A percentile compares a stretch with the other conserved stretches of the same genome.
phyloP scores from a whole-genome alignment of 495 filamentous ascomycete species.

The Hapsidospora chrysogenum region DNA sequence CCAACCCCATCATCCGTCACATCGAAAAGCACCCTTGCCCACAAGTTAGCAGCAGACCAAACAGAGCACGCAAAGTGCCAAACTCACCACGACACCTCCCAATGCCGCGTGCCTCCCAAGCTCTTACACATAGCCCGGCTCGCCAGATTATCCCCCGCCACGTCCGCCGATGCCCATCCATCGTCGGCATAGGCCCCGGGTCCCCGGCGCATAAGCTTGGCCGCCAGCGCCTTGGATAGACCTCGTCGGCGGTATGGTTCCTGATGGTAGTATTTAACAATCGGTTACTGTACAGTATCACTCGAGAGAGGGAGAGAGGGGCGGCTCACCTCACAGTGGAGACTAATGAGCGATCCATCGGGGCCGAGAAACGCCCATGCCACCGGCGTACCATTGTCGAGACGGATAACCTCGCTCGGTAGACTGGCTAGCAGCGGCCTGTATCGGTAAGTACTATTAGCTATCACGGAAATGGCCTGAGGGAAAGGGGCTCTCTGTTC shows the following conservation, averaged over 20 bases:
- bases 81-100: slow-evolving; percentile 25
- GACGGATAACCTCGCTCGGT: slow-evolving; percentile 16
- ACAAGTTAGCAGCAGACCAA: too few relatives aligned
- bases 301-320: neutral
- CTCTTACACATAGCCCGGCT: slow-evolving; percentile 27
- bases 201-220: slow-evolving; percentile 21
- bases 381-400: slow-evolving; percentile 16
- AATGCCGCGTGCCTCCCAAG: slow-evolving; percentile 19
- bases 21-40: too few relatives aligned
- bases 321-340: slow-evolving; percentile 17
- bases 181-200: slow-evolving; percentile 19
- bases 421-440: slow-evolving; percentile 19
- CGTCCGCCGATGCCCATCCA: slow-evolving; percentile 23
- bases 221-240: slow-evolving; percentile 24
- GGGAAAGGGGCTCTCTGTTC: too few relatives aligned
- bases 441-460: too few relatives aligned
- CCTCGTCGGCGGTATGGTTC: slow-evolving; percentile 23
- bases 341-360: slow-evolving; percentile 16
- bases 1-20: too few relatives aligned
- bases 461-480: too few relatives aligned
- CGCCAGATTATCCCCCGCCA: slow-evolving; percentile 17
- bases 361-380: slow-evolving; percentile 27
- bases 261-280: slow-evolving; percentile 7
- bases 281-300: neutral
- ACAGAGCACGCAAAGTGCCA: too few relatives aligned